Evolutionary conservation across 805 yeast species (phyloP), one percentile per base, ranked within the genome.

Genomic region (Monosporozyma aerobia): DNA sequence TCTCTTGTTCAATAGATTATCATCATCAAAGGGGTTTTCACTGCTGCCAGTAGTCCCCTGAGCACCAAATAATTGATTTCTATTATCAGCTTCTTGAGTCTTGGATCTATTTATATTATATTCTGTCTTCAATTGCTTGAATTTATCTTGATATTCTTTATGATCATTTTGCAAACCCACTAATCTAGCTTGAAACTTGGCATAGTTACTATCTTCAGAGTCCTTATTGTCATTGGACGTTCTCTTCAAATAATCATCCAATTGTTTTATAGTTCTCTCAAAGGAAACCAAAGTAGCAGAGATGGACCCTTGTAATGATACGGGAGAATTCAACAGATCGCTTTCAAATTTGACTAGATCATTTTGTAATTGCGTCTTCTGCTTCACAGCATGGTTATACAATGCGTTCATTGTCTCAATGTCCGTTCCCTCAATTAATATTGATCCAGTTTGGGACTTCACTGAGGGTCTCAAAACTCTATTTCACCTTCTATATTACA

Each of bases 311-410:
- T 84, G 90, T 11, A 85, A 65, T 1, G 96, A 82, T 53, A 87
- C 72, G 22, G 95, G 94, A 1, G 95, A 78, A 3, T 82, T 76
- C 5, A 56, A 35, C 9, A 87, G 75, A 55, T 84, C 80, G 47
- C 75, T 71, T 62, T 84, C 90, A 58, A 92, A 83, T 50, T 73
- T 69, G 19, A 77, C 74, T 48, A 92, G 69, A 60, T 90, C 97
- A 55, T 79, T 78, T 54, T 82, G 78, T 50, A 92, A 71, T 29
- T 82, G 75, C 60, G 81, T 87, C 32, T 89, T 80, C 69, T 90
- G 97, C 68, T 88, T 89, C 51, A 86, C 76, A 8, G 96, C 97
- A 68, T 88, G 95, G 70, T 88, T 92, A 71, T 85, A 89, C 50
- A 90, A 74, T 29, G 96, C 83, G 70, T 90, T 90, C 98, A 77